Evolutionary conservation across 1,139 yeast species (phyloP), one percentile per base, ranked within the genome.

Genomic region (Yamadazyma triangularis): DNA sequence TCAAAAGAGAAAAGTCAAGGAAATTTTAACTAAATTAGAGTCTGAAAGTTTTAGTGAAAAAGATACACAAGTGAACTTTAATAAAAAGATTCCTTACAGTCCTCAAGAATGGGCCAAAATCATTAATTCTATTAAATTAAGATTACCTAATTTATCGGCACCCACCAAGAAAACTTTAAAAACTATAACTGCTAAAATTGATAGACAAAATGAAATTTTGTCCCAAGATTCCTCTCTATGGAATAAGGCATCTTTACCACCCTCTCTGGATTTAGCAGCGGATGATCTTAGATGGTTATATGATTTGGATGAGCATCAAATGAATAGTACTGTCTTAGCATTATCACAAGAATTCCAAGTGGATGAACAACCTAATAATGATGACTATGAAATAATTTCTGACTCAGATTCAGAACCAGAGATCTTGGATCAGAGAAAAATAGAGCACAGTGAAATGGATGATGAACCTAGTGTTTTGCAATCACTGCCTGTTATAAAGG

Each of bases 211-310:
- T 11, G n/a, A n/a, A n/a, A n/a, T n/a, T n/a, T n/a, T n/a, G n/a
- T 15, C 34, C 3, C 32, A 32, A 18, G 38, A 33, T 21, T 38
- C 33, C 5, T 39, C 46, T 9, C 39, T 66, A 24, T 66, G 72
- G 73, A 47, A 56, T 2, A 58, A 56, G 37, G 66, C 72, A 0
- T 51, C 66, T 2, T 39, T 52, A 0, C 53, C 47, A 16, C 70
- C 70, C 2, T 53, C 58, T 13, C 34, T 35, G 6, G 47, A 47
- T 5, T 41, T 64, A 26, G 51, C 58, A 3, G 39, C 48, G 2
- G 64, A 58, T 11, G 72, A 64, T 20, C 38, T 64, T 9, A 49
- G 43, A 34, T 56, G 63, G 59, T 45, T 66, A 10, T 65, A 67
- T 37, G 70, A 65, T 37, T 41, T 64, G 14, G 49, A 54, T n/a